Base-by-base conservation (phyloP, 2,329 filamentous ascomycete genomes). In the Colletotrichum sp. region DNA sequence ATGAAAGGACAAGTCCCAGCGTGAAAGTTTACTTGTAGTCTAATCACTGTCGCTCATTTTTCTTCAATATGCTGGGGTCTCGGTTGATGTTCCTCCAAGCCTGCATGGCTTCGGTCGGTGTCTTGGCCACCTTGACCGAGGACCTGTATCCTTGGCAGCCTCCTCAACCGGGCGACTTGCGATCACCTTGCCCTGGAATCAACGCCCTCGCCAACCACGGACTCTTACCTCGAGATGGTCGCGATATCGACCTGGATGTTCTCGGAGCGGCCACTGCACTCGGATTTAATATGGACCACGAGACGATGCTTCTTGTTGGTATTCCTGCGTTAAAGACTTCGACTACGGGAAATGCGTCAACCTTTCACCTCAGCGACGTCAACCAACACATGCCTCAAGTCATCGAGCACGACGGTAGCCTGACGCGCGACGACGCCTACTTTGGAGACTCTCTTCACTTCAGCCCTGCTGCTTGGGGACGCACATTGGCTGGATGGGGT, bases 351-450 rank as follows among this genome's bases (percentile, higher is more conserved):
- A 79, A 79, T 34, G 49, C 63, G 28, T 68, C 77, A 3, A 81
- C 80, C 1, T 79, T 83, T 13, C 79, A 83, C 75, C 70, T 83
- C 2, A 79, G 80, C 57, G 82, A 83, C 36, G 66, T 82, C 6
- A 71, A 78, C 34, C 77, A 78, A n/a, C 81, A 82, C 63, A 44
- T 55, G 71, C 9, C 71, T 78, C 21, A 76, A 80, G 80, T 82
- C 12, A 82, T 84, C 68, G 83, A 84, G 72, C 82, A 83, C 71
- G 82, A 84, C 72, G 82, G 81, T 44, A 81, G 79, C 36, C 72
- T 84, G 3, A 81, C 77, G 68, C 78, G 83, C 39, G 78, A 79
- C 59, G 82, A 84, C 71, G 49, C 78, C 34, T 76, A 77, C 73
- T 80, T 80, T 34, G 82, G 82, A 32, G 79, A 83, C 76, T 82